A percentile compares a stretch with the other conserved stretches of the same genome.
Evolutionary conservation across 352 stramenopile genomes (phyloP).

Genomic region (Plasmopara muralis): DNA sequence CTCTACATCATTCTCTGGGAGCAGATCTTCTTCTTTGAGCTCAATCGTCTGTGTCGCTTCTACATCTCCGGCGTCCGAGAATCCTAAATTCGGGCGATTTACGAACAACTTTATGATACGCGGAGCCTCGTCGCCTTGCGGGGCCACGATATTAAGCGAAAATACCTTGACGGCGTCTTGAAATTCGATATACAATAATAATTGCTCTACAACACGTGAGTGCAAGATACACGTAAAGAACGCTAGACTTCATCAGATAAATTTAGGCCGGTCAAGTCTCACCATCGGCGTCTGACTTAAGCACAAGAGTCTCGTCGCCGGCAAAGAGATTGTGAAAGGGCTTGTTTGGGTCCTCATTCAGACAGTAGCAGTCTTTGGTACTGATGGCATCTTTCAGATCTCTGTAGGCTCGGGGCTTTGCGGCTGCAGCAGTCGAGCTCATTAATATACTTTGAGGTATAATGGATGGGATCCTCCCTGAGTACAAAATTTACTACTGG

Average conservation of each 20-base stretch:
- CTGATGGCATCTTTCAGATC: constrained; percentile 60
- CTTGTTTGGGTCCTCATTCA: constrained; percentile 71
- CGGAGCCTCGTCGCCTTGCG: constrained; percentile 44
- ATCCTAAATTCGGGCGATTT: constrained; percentile 67
- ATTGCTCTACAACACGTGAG: constrained; percentile 42
- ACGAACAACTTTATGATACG: constrained; percentile 63
- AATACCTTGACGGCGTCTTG: constrained; percentile 75
- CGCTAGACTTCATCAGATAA: background rate
- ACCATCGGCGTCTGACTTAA: constrained; percentile 78
- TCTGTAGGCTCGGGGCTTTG: constrained; percentile 39
- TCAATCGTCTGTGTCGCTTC: constrained; percentile 71
- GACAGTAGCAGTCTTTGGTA: constrained; percentile 59
- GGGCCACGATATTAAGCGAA: constrained; percentile 58
- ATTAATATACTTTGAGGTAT: constrained; percentile 9
- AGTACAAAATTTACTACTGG: no score
- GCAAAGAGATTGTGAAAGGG: constrained; percentile 74
- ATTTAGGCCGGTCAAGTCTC: background rate
- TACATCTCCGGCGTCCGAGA: constrained; percentile 61
- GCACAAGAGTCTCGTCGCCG: constrained; percentile 61
- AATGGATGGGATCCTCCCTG: background rate
- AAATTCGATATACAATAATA: constrained; percentile 80
- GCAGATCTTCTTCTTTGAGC: constrained; percentile 41
- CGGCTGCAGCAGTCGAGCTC: constrained; percentile 29
- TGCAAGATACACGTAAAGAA: constrained; percentile 1
- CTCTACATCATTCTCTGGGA: constrained; percentile 54